Base-by-base conservation (phyloP, 768 basidiomycete species). In the Calocera cornea region DNA sequence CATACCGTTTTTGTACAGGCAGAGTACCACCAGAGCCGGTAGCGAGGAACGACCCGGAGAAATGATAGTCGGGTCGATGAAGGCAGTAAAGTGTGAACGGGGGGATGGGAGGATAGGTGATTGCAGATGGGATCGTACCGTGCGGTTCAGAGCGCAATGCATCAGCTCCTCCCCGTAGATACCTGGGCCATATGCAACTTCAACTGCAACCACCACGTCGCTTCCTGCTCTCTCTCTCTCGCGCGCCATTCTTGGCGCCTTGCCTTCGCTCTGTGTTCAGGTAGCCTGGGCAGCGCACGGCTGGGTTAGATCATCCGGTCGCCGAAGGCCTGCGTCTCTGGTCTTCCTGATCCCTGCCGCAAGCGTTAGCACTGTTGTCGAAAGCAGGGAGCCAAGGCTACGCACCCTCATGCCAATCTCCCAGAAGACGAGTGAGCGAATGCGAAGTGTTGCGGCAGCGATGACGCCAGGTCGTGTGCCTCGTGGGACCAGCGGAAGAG, bases 391-490 rank as follows among this genome's bases (percentile, higher is more conserved):
- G 49, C 27, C 19, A 33, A 64, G 54, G 34, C 64, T 34, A 41
- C 29, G 41, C 70, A 81, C 84, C 76, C 87, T 83, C 83, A 92
- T 89, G 67, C 94, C 93, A 65, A 97, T 94, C 77, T 97, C 94
- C 89, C 92, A 97, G 77, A 95, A 92, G 77, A n/a, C 14, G 36
- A 5, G 14, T 5, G 36, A 38, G 36, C 36, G 7, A 38, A 38
- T 38, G 7, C 7, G 5, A 5, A 38, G n/a, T n/a, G n/a, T 5
- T 14, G 36, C 7, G 5, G 36, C 36, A 38, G 36, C 36, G 36
- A 38, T 38, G 36, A 38, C 7, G 5, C n/a, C 36, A 38, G 5
- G 36, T 38, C 36, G 5, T 38, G 36, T 38, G 7, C 36, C 5
- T 38, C 5, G 7, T 38, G 36, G 5, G 36, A 5, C 7, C 14